Base-by-base conservation (phyloP, 2,329 filamentous ascomycete genomes). In the Colletotrichum sp. region DNA sequence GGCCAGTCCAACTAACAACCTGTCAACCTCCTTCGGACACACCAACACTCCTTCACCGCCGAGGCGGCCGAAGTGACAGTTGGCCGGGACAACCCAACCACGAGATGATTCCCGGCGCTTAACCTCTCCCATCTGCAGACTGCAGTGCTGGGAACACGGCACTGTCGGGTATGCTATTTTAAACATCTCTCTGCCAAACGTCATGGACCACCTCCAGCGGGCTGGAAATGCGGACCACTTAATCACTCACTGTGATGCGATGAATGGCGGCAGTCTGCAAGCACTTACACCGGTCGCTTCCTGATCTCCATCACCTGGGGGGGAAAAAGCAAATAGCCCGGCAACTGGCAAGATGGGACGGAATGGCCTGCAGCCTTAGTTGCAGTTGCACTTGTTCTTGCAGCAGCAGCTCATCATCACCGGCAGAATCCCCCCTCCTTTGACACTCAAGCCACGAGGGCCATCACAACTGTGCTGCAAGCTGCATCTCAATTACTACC, bases 151-250 rank as follows among this genome's bases (percentile, higher is more conserved):
- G 44, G 60, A 74, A 30, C 32, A 28, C 34, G 57, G 25, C 48
- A 74, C 64, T 65, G n/a, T 74, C n/a, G 57, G 16, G n/a, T 32
- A 59, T 74, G 64, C 70, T 74, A 68, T 69, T 74, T 74, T 74
- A 64, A 44, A 74, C 27, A 30, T 52, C 44, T 52, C 22, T 28
- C 12, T 19, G 57, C 27, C 16, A 34, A 71, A 69, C 64, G 64
- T 75, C 70, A 73, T 39, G 30, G 8, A 32, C 8, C 59, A 65
- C 32, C 52, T 69, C 74, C 74, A 60, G 32, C n/a, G 28, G 48
- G 57, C 27, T 66, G 70, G 70, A 44, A 48, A 61, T 60, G 64
- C 65, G 59, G 59, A 22, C 63, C 64, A 39, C 22, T 73, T 61
- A 30, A 22, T 44, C 32, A 64, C 34, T 64, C n/a, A 16, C 44